A percentile compares a stretch with the other conserved stretches of the same genome.
Conservation (phyloP, 2,329 filamentous ascomycete species). For the Geoglossum cookeanum region DNA sequence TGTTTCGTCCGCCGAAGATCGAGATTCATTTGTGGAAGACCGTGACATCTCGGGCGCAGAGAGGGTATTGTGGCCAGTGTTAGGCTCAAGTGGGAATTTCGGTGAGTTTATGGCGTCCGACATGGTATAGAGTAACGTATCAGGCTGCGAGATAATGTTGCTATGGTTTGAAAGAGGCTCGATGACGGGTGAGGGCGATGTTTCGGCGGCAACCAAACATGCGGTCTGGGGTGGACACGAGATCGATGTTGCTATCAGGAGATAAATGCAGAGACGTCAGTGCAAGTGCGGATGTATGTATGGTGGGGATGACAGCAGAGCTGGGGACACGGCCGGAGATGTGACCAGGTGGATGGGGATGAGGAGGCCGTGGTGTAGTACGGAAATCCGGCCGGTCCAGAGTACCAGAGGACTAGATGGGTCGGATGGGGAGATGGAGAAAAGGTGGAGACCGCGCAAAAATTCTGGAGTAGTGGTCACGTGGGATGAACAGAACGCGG, state of each 20-base stretch:
- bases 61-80: constrained; percentile 8
- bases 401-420: not conserved
- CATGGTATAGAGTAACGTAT: not conserved
- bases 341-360: not conserved
- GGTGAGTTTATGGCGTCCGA: constrained; percentile 1
- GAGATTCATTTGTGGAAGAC: constrained; percentile 8
- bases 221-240: not conserved
- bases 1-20: constrained; percentile 25
- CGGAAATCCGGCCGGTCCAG: not conserved
- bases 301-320: not conserved
- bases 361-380: not conserved
- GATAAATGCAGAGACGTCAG: not conserved
- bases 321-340: too few relatives aligned
- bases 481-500: not conserved
- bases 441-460: not conserved
- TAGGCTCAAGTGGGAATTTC: constrained; percentile 13
- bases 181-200: not conserved
- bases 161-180: not conserved
- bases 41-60: constrained; percentile 8
- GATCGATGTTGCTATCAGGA: not conserved
- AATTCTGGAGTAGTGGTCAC: not conserved
- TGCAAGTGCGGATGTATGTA: not conserved
- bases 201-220: not conserved
- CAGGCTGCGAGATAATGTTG: not conserved
- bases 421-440: not conserved